Evolutionary conservation across 108 stramenopile genomes (phyloP).

Genomic region (Nitzschia sp.): DNA sequence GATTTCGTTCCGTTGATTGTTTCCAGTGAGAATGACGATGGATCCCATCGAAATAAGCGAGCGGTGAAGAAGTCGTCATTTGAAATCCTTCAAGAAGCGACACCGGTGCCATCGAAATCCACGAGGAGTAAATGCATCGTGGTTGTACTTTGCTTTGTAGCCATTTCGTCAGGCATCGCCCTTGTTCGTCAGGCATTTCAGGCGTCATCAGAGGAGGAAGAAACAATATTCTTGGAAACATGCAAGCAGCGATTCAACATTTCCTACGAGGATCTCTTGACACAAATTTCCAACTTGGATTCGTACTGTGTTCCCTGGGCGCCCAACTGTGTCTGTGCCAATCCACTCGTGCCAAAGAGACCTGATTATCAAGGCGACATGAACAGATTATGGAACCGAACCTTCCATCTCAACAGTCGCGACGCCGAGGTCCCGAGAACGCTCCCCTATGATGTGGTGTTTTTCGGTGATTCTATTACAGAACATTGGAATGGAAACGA

Average conservation of each 20-base stretch:
- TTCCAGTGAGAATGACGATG: too few relatives aligned
- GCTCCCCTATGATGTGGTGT: slow-evolving; percentile 29
- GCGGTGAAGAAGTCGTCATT: too few relatives aligned
- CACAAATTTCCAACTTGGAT: not conserved
- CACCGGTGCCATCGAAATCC: too few relatives aligned
- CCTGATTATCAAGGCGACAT: not conserved
- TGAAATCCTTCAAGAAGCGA: too few relatives aligned
- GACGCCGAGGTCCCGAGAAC: not conserved
- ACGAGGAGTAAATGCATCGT: too few relatives aligned
- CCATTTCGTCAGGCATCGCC: too few relatives aligned
- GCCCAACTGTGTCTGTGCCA: not conserved
- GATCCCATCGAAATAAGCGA: too few relatives aligned
- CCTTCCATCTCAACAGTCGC: not conserved
- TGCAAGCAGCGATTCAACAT: slow-evolving; percentile 2
- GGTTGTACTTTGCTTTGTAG: too few relatives aligned
- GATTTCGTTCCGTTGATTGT: too few relatives aligned
- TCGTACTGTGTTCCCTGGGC: not conserved
- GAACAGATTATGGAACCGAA: not conserved
- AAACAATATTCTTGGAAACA: too few relatives aligned
- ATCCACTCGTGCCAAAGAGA: not conserved
- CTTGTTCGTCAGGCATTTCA: too few relatives aligned
- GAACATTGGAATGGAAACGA: slow-evolving; percentile 39
- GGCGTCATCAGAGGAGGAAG: too few relatives aligned
- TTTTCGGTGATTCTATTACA: slow-evolving; percentile 51
- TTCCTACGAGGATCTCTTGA: not conserved